phyloP scores from a whole-genome alignment of 2,329 filamentous ascomycete species.

The Fusarium marasasianum region DNA sequence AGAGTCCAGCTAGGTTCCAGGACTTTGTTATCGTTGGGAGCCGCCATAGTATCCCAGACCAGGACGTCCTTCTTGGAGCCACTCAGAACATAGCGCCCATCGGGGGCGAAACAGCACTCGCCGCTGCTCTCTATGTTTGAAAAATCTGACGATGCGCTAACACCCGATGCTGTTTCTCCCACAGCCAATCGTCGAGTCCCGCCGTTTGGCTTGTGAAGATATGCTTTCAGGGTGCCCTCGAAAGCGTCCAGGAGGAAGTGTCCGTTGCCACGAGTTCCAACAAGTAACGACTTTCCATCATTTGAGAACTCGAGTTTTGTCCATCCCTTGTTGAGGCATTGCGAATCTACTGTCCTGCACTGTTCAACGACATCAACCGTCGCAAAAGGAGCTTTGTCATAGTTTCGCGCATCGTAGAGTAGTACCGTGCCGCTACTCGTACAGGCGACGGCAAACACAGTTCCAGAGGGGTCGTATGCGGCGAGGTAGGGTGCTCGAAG shows the following conservation, averaged over 20 bases:
- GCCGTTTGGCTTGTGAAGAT: conserved; percentile 68
- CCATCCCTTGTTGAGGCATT: conserved; percentile 77
- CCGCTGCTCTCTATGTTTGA: conserved; percentile 67
- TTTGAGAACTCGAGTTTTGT: conserved; percentile 95
- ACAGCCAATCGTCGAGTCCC: conserved; percentile 62
- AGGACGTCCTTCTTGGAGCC: conserved; percentile 79
- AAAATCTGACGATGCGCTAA: conserved; percentile 49
- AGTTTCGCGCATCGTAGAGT: conserved; percentile 93
- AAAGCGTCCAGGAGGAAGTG: conserved; percentile 97
- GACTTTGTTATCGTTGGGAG: conserved; percentile 63
- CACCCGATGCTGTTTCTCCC: conserved; percentile 57
- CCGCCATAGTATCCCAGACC: conserved; percentile 83
- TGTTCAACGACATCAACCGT: conserved; percentile 81
- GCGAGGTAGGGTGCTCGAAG: conserved; percentile 84
- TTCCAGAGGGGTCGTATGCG: conserved; percentile 91
- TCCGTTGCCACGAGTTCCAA: conserved; percentile 84
- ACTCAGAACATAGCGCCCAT: conserved; percentile 88
- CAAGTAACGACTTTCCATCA: conserved; percentile 85
- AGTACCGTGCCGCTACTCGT: conserved; percentile 81
- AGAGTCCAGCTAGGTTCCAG: conserved; percentile 71
- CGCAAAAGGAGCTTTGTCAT: conserved; percentile 88
- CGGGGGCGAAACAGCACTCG: conserved; percentile 88
- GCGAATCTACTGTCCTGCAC: conserved; percentile 58
- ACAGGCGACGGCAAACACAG: conserved; percentile 89
- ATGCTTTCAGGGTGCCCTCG: conserved; percentile 80